Evolutionary conservation across 2,329 filamentous ascomycete species (phyloP), one percentile per base, ranked within the genome.

Genomic region (Epichloe brachyelytri): DNA sequence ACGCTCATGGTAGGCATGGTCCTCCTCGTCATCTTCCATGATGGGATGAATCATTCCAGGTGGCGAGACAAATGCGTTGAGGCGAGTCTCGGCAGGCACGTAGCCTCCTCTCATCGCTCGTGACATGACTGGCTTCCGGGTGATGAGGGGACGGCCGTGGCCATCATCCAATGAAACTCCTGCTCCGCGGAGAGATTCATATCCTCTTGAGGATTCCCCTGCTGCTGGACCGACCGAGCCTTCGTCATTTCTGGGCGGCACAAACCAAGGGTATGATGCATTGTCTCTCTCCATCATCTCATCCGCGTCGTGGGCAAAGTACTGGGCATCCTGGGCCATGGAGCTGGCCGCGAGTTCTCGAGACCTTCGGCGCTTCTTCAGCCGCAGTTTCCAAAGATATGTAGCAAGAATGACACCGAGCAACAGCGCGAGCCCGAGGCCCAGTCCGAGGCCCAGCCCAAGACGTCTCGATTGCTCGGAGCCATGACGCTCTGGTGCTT

Each of bases 381-480:
- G 61, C 14, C 71, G 71, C 51, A 71, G 73, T n/a, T 72, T 71
- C 54, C 73, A 76, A 11, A 75, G 78, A 53, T 74, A 73, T 50
- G 77, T 68, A 51, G 67, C 73, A 19, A 76, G 50, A 10, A 78
- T 22, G 2, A 75, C 56, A 5, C 74, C 65, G 0, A 71, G 64
- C 8, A 80, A 54, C 2, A 79, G 59, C 1, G 77, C 68, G 0
- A 76, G 68, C 1, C 63, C 64, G 3, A 84, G 61, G 1, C 82
- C 84, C 1, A 88, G 65, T 1, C 84, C 83, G 1, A 88, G 62
- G 0, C 83, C 84, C 2, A 83, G 66, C 0, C 82, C 82, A 4
- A 83, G 58, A 1, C 56, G 57, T 51, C 55, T 64, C 38, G 56
- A 59, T 37, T 57, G 59, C 8, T 57, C 53, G 3, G 58, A 51